These are phyloP conservation scores for Xylariaceae sp. DNA, from an alignment of 2,329 filamentous ascomycete genomes.

Conservation along the genomic window DNA sequence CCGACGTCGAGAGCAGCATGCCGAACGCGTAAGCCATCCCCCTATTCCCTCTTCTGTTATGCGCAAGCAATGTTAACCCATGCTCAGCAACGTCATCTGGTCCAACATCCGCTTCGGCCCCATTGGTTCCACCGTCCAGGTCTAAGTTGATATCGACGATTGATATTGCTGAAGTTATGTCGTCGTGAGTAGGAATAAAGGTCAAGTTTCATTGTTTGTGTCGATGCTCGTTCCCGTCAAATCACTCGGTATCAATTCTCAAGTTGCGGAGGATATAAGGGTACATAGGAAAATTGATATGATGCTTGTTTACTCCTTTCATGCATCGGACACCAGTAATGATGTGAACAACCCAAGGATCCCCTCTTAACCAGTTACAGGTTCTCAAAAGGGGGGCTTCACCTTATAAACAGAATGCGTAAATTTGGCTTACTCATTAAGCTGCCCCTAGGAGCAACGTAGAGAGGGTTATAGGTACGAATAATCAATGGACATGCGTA, in stretches of 20 bases:
- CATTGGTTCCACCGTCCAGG: conserved; percentile 41
- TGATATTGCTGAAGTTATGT: not conserved
- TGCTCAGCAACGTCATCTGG: conserved; percentile 39
- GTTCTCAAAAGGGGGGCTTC: no score
- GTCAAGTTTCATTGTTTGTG: not conserved
- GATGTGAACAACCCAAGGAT: no score
- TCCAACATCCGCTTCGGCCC: conserved; percentile 48
- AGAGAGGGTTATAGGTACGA: no score
- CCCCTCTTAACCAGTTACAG: no score
- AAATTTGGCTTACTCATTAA: no score
- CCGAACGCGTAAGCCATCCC: conserved; percentile 33
- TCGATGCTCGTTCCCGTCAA: not conserved
- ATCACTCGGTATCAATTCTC: not conserved
- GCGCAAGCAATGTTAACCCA: conserved; percentile 3
- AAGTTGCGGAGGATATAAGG: not conserved
- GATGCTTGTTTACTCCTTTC: not conserved
- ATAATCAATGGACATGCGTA: no score
- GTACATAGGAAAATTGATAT: not conserved
- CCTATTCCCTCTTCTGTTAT: not conserved
- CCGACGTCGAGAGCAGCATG: conserved; percentile 39
- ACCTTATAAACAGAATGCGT: no score
- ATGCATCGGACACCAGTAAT: no score
- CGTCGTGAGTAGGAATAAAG: not conserved
- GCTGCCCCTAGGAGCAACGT: no score
- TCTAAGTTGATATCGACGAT: conserved; percentile 19